Evolutionary conservation across 202 grass and related monocot genomes (phyloP).

Genomic region (Carex arenaria): DNA sequence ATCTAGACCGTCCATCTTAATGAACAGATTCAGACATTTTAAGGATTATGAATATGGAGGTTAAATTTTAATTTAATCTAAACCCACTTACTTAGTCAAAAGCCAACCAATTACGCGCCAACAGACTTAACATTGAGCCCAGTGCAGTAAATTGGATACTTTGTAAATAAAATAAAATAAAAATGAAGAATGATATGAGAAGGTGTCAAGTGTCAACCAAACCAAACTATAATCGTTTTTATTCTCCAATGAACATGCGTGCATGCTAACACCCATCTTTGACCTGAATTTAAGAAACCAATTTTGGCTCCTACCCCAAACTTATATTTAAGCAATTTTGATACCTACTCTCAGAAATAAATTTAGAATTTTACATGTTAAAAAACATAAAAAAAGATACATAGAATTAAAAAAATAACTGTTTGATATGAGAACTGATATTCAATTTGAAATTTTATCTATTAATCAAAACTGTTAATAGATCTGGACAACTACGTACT

Average conservation of each 20-base stretch:
- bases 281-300: not conserved
- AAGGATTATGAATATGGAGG: not conserved
- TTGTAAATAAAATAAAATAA: no score
- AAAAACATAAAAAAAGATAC: no score
- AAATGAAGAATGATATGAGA: not conserved
- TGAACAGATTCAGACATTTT: not conserved
- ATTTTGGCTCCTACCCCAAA: not conserved
- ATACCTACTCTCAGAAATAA: no score
- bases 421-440: no score
- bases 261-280: not conserved
- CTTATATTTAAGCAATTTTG: no score
- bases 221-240: not conserved
- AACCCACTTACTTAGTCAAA: not conserved
- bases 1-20: not conserved
- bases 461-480: no score
- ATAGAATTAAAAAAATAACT: no score
- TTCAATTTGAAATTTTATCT: no score
- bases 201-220: not conserved
- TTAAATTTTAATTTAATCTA: not conserved
- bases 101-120: not conserved
- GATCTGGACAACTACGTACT: no score
- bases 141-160: not conserved
- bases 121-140: not conserved
- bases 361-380: no score
- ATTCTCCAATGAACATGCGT: not conserved